Percentiles rank a stretch among this genome's conserved stretches.
These are phyloP conservation scores for Macrophomina tecta DNA, from an alignment of 2,329 filamentous ascomycete genomes.

Conservation along the genomic window DNA sequence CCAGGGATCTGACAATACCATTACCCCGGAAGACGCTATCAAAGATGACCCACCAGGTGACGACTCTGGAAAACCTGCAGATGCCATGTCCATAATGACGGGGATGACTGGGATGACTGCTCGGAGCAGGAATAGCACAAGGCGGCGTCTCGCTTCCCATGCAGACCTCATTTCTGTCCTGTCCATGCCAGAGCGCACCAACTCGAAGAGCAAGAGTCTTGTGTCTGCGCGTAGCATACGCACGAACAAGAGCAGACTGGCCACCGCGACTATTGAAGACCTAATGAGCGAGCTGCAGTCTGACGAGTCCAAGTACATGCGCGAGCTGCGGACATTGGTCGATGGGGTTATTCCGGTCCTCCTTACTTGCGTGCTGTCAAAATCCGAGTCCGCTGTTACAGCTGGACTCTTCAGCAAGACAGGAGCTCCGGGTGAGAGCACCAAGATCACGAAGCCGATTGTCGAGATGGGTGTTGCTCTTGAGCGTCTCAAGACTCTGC, in stretches of 20 bases:
- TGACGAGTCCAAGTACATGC: constrained; percentile 86
- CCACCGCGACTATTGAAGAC: constrained; percentile 73
- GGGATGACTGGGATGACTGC: constrained; percentile 31
- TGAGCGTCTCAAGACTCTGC: constrained; percentile 80
- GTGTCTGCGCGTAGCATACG: constrained; percentile 80
- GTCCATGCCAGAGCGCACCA: constrained; percentile 64
- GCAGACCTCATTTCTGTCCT: constrained; percentile 93
- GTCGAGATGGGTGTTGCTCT: constrained; percentile 92
- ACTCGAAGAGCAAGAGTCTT: constrained; percentile 63
- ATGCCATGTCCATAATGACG: constrained; percentile 21
- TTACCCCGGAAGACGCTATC: constrained; percentile 30
- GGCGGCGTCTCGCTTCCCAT: constrained; percentile 82
- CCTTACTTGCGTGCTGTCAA: constrained; percentile 80
- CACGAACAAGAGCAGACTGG: constrained; percentile 70
- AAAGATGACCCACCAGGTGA: neutral
- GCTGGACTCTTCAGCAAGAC: constrained; percentile 69
- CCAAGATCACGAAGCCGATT: constrained; percentile 78
- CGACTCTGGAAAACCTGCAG: constrained; percentile 17
- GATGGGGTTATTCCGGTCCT: constrained; percentile 95
- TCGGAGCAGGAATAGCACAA: constrained; percentile 55
- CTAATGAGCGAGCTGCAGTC: constrained; percentile 79
- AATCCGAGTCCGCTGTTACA: constrained; percentile 68
- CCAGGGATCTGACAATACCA: constrained; percentile 21
- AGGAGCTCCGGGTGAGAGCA: constrained; percentile 44
- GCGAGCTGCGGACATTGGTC: constrained; percentile 90